These are phyloP conservation scores for Phoma sp. DNA, from an alignment of 2,329 filamentous ascomycete species.

Conservation along the genomic window DNA sequence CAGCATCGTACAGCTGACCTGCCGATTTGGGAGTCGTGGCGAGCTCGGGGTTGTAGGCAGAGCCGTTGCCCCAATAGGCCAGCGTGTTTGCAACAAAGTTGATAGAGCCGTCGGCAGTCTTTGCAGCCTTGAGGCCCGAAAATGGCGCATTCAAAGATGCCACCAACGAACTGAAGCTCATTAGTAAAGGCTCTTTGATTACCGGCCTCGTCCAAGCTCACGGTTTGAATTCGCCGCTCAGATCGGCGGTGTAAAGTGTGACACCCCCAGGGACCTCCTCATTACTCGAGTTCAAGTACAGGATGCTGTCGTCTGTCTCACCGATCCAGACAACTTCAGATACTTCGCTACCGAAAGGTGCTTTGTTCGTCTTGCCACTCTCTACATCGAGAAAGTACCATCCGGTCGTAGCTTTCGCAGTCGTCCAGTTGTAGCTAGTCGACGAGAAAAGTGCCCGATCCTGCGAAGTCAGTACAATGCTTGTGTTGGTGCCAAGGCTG, in stretches of 20 bases:
- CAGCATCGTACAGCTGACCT: slow-evolving; percentile 73
- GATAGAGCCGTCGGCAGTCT: slow-evolving; percentile 48
- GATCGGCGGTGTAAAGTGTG: slow-evolving; percentile 43
- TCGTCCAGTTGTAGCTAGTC: slow-evolving; percentile 46
- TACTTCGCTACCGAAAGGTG: slow-evolving; percentile 40
- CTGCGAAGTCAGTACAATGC: slow-evolving; percentile 21
- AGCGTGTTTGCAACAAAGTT: slow-evolving; percentile 62
- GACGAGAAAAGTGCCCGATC: slow-evolving; percentile 43
- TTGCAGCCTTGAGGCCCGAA: slow-evolving; percentile 56
- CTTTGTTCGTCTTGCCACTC: slow-evolving; percentile 41
- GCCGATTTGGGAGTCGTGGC: slow-evolving; percentile 65
- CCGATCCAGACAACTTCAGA: slow-evolving; percentile 46
- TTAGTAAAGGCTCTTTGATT: not conserved
- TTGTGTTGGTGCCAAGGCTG: not conserved
- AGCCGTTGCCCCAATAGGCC: slow-evolving; percentile 68
- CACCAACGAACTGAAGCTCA: slow-evolving; percentile 31
- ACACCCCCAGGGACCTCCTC: slow-evolving; percentile 56
- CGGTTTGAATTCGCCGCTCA: slow-evolving; percentile 36
- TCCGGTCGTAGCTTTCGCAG: slow-evolving; percentile 57
- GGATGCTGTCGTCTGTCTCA: slow-evolving; percentile 58
- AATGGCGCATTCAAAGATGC: slow-evolving; percentile 54
- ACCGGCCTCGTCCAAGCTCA: slow-evolving; percentile 5
- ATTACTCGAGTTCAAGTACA: slow-evolving; percentile 68
- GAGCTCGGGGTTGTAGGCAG: slow-evolving; percentile 70
- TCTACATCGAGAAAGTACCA: slow-evolving; percentile 41